These are phyloP conservation scores for Macadamia integrifolia DNA, from an alignment of 164 flowering plant genomes.

Conservation along the genomic window DNA sequence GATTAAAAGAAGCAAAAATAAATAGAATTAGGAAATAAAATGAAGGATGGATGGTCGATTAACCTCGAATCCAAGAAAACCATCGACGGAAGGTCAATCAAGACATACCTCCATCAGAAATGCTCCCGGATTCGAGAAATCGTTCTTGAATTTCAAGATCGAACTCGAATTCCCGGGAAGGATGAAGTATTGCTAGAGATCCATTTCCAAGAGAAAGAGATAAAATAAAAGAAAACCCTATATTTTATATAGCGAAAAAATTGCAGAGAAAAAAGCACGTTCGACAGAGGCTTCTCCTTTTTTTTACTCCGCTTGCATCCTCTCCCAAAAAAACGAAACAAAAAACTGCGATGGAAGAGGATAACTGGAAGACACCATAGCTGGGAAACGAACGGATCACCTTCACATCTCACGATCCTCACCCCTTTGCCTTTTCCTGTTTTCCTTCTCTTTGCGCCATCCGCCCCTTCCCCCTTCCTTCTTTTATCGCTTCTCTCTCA, in stretches of 20 bases:
- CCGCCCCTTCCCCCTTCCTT: too few relatives aligned
- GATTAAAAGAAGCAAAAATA: background rate
- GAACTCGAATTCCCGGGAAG: slow-evolving; percentile 11
- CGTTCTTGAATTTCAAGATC: slow-evolving; percentile 5
- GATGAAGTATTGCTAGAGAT: background rate
- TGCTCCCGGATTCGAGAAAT: slow-evolving; percentile 5
- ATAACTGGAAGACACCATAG: too few relatives aligned
- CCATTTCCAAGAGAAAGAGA: slow-evolving; percentile 7
- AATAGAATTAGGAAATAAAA: background rate
- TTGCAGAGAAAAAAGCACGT: slow-evolving; percentile 3
- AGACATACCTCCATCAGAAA: slow-evolving; percentile 10
- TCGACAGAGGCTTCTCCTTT: background rate
- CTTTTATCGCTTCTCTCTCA: too few relatives aligned
- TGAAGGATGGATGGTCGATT: background rate
- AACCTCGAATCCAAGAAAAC: too few relatives aligned
- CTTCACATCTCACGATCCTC: too few relatives aligned
- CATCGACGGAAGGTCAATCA: background rate
- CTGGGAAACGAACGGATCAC: too few relatives aligned
- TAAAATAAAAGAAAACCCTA: slow-evolving; percentile 8
- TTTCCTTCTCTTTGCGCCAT: too few relatives aligned
- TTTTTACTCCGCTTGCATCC: background rate
- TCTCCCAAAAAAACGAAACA: background rate
- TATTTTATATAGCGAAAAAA: background rate
- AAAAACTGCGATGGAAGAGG: too few relatives aligned
- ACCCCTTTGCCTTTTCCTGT: too few relatives aligned